Base-by-base conservation (phyloP, 2,329 filamentous ascomycete species). In the Aspergillus fumigatus region DNA sequence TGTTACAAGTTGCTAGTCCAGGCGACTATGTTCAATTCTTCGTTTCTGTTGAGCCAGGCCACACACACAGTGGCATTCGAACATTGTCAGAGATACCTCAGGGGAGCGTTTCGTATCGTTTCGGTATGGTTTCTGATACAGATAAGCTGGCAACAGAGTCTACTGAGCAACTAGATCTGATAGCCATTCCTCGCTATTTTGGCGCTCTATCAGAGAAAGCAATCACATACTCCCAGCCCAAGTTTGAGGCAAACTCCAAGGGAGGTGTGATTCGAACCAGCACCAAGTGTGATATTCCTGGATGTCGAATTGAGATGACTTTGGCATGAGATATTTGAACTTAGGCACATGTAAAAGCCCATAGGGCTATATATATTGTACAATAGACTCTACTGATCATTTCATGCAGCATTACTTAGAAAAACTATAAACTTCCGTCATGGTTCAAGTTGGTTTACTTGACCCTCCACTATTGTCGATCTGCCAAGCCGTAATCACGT, bases 21-120 rank as follows among this genome's bases (percentile, higher is more conserved):
- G 74, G 74, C 5, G 73, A 77, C 59, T 71, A 70, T 38, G 66
- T 77, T 40, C 73, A 77, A 53, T 77, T 77, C 51, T 75, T 75
- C 55, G 73, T 73, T 29, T 69, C 72, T 17, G 59, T 69, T n/a
- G 66, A 68, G 29, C 59, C 67, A 38, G 51, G 54, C 10, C 25
- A 52, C 19, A 4, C 27, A 3, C 49, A 56, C 17, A 27, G 48
- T 3, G 41, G 45, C 9, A 23, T 23, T 19, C 38, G 53, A 23
- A 38, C 27, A 7, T 25, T 51, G 25, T 11, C 38, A 7, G 47
- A 49, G 17, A 23, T 50, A 4, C 32, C 49, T 10, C 53, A 57
- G 53, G 59, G 52, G 19, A 23, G 52, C 45, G 54, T 70, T 52
- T 62, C 62, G 21, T 73, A 60, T 57, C 59, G 60, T 4, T 75